Conservation (phyloP, 345 rosid species). For the Murraya paniculata region DNA sequence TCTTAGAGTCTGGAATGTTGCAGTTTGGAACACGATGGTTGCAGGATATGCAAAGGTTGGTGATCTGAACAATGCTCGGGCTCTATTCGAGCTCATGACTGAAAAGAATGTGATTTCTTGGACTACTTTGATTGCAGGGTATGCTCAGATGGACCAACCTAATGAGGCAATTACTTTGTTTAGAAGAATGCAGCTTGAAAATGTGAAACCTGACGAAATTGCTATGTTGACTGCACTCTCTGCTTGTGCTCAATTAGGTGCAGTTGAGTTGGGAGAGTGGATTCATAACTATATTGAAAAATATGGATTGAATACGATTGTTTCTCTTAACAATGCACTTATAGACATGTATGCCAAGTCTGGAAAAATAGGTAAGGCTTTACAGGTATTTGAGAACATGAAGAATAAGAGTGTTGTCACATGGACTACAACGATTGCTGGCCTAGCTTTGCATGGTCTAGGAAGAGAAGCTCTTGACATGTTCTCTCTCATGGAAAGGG, state of each 20-base stretch:
- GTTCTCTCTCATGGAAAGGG: conserved; percentile 60
- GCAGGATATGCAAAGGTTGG: conserved; percentile 49
- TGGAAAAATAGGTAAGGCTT: conserved; percentile 54
- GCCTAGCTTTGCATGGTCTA: conserved; percentile 62
- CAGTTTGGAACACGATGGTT: conserved; percentile 66
- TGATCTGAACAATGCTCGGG: conserved; percentile 38
- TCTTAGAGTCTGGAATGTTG: conserved; percentile 23
- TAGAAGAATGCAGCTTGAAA: conserved; percentile 51
- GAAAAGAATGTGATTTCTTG: conserved; percentile 58
- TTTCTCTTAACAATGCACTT: conserved; percentile 55
- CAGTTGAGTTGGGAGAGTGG: conserved; percentile 58
- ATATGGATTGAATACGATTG: conserved; percentile 30
- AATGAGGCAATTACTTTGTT: conserved; percentile 53
- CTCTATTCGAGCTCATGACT: conserved; percentile 56
- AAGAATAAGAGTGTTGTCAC: conserved; percentile 46
- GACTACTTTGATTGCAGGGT: conserved; percentile 70
- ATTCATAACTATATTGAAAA: conserved; percentile 41
- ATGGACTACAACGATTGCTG: conserved; percentile 74
- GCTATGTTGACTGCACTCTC: conserved; percentile 61
- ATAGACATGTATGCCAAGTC: conserved; percentile 78
- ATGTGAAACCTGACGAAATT: conserved; percentile 65
- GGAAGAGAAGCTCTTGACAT: conserved; percentile 63
- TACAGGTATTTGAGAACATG: conserved; percentile 47
- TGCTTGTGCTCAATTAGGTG: conserved; percentile 70
- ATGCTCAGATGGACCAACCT: conserved; percentile 44